A percentile compares a stretch with the other conserved stretches of the same genome.
phyloP scores from a whole-genome alignment of 2,329 filamentous ascomycete species.

The Achaetomium macrosporum region DNA sequence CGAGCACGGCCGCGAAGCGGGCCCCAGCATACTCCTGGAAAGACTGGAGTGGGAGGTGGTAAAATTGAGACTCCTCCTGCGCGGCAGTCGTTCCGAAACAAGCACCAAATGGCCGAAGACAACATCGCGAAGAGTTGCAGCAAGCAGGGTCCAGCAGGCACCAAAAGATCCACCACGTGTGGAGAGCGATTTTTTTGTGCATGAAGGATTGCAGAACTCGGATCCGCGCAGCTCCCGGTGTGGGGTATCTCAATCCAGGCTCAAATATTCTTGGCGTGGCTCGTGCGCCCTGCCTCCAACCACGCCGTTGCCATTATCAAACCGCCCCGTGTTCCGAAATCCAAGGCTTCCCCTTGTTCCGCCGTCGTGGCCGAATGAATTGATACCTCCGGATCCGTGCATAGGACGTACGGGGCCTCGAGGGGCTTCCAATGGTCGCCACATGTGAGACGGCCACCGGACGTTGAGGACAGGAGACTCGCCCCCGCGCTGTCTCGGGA shows the following conservation, averaged over 20 bases:
- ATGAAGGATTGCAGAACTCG: not conserved
- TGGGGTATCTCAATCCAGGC: not conserved
- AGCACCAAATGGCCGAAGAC: constrained; percentile 1
- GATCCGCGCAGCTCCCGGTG: constrained; percentile 4
- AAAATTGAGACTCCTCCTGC: constrained; percentile 8
- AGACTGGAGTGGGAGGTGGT: constrained; percentile 3
- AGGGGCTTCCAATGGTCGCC: too few relatives aligned
- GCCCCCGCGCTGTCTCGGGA: constrained; percentile 9
- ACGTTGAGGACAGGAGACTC: not conserved
- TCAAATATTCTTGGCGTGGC: constrained; percentile 4
- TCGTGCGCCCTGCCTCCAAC: constrained; percentile 5
- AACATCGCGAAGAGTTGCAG: not conserved
- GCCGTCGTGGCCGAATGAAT: too few relatives aligned
- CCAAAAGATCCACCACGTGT: constrained; percentile 4
- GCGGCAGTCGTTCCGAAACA: constrained; percentile 2
- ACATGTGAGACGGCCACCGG: too few relatives aligned
- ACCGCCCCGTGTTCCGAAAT: too few relatives aligned
- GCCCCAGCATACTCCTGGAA: constrained; percentile 3
- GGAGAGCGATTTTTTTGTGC: constrained; percentile 7
- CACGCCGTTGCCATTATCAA: not conserved
- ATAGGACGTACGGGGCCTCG: too few relatives aligned
- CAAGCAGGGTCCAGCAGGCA: constrained; percentile 3
- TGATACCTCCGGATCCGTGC: too few relatives aligned
- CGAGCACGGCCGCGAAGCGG: constrained; percentile 13
- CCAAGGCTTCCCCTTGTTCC: too few relatives aligned